Evolutionary conservation across 495 filamentous ascomycete genomes (phyloP), one percentile per base, ranked within the genome.

Genomic region (Penicillium crystallinum): DNA sequence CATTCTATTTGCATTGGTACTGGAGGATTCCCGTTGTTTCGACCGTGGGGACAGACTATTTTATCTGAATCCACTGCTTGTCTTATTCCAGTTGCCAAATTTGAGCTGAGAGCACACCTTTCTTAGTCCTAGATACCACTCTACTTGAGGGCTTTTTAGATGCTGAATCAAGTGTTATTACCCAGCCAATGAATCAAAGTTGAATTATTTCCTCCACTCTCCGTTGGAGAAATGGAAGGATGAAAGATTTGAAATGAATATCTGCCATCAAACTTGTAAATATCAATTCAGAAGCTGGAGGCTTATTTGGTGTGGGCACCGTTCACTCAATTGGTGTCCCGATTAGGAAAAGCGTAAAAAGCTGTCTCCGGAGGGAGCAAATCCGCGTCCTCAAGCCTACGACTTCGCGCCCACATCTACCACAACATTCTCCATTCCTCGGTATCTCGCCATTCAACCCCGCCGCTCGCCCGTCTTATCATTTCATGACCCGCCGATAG

Each of bases 261-360:
- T 4, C 35, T 43, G 4, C n/a, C 10, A 49, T 48, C 38, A 14
- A 8, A 15, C 12, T n/a, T 27, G 34, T 30, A 42, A 34, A 35
- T 22, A 29, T 10, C 39, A 17, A 48, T 15, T 0, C 18, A 40
- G 21, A 40, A 11, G 29, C 29, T 10, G 4, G 23, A 27, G 2
- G 6, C 29, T 7, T 8, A 31, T 1, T 46, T 21, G 25, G 15
- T 18, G 15, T 43, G 19, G 27, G 17, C 10, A 45, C 6, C 31
- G 27, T 30, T 30, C 15, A 12, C 27, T 21, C 11, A 10, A 7
- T 22, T 25, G 5, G 25, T 46, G 44, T 55, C 69, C 67, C 58
- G 23, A 74, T 65, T 55, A 63, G 71, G 71, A 30, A 66, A 72
- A 68, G 69, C 65, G 62, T 55, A 53, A 59, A 67, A 49, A 51